Conservation (phyloP, 768 basidiomycete genomes). For the Favolaschia claudopus region DNA sequence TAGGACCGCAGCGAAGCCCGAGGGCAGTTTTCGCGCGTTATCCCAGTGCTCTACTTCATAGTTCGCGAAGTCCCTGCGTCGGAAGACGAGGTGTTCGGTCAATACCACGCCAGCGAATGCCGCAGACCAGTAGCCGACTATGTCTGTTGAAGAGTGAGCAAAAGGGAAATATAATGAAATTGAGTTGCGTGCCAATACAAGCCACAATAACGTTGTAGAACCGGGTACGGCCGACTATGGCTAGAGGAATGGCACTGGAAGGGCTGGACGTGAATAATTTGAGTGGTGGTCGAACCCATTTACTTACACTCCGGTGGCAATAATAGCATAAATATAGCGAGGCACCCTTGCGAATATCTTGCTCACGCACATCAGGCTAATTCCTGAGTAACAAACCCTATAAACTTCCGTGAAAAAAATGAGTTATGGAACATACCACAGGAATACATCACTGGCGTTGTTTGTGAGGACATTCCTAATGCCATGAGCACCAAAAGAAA, state of each 20-base stretch:
- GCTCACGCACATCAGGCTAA: slow-evolving; percentile 71
- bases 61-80: slow-evolving; percentile 49
- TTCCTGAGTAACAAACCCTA: slow-evolving; percentile 37
- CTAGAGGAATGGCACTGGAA: slow-evolving; percentile 66
- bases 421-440: slow-evolving; percentile 42
- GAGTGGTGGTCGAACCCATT: neutral
- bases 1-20: slow-evolving; percentile 66
- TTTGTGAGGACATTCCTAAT: slow-evolving; percentile 77
- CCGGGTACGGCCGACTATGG: slow-evolving; percentile 71
- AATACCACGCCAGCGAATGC: slow-evolving; percentile 67
- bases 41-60: slow-evolving; percentile 69
- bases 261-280: neutral
- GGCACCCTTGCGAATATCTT: slow-evolving; percentile 65
- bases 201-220: slow-evolving; percentile 72
- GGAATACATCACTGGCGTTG: slow-evolving; percentile 81
- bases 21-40: slow-evolving; percentile 58
- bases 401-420: neutral
- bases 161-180: neutral
- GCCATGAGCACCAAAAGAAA: slow-evolving; percentile 76
- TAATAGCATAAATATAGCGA: slow-evolving; percentile 70
- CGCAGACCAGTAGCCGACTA: slow-evolving; percentile 65
- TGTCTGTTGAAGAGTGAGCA: slow-evolving; percentile 33
- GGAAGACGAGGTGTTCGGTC: slow-evolving; percentile 73
- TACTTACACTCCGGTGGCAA: slow-evolving; percentile 72
- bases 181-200: slow-evolving; percentile 48